A percentile compares a stretch with the other conserved stretches of the same genome.
phyloP scores from a whole-genome alignment of 805 yeast species.

The Starmerella vitae region DNA sequence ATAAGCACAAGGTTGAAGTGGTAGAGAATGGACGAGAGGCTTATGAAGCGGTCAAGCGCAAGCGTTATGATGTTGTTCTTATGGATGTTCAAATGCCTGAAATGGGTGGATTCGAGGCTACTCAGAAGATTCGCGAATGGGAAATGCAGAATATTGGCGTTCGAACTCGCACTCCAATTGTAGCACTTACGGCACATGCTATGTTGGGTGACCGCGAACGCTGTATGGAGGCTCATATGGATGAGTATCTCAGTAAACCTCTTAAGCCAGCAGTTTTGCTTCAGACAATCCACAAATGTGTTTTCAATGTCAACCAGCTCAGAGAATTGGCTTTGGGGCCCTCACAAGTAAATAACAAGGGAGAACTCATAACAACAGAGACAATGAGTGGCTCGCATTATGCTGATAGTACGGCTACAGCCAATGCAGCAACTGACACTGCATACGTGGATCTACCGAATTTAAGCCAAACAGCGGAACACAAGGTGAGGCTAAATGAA shows the following conservation, averaged over 20 bases:
- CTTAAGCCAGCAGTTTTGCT: constrained; percentile 68
- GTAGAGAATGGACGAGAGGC: constrained; percentile 82
- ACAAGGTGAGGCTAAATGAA: constrained; percentile 7
- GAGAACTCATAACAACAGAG: constrained; percentile 17
- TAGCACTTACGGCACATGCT: constrained; percentile 85
- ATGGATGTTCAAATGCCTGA: constrained; percentile 96
- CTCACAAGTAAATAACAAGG: constrained; percentile 13
- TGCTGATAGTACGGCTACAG: constrained; percentile 23
- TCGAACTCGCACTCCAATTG: constrained; percentile 69
- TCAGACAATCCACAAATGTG: constrained; percentile 75
- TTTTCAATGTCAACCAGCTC: constrained; percentile 36
- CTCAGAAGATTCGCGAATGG: constrained; percentile 77
- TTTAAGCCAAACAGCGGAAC: constrained; percentile 15
- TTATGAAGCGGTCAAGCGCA: constrained; percentile 54
- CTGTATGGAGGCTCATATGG: constrained; percentile 82
- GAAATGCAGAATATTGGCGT: constrained; percentile 65
- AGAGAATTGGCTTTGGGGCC: constrained; percentile 30
- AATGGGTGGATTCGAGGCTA: constrained; percentile 91
- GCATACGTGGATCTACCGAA: constrained; percentile 16
- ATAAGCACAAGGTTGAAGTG: constrained; percentile 71
- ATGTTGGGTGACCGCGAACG: constrained; percentile 87
- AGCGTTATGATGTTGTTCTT: constrained; percentile 62
- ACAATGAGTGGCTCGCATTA: constrained; percentile 19
- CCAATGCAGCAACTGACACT: constrained; percentile 20
- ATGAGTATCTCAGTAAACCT: constrained; percentile 79